Evolutionary conservation across 805 yeast genomes (phyloP), one percentile per base, ranked within the genome.

Genomic region (Starmerella ratchasimensis): DNA sequence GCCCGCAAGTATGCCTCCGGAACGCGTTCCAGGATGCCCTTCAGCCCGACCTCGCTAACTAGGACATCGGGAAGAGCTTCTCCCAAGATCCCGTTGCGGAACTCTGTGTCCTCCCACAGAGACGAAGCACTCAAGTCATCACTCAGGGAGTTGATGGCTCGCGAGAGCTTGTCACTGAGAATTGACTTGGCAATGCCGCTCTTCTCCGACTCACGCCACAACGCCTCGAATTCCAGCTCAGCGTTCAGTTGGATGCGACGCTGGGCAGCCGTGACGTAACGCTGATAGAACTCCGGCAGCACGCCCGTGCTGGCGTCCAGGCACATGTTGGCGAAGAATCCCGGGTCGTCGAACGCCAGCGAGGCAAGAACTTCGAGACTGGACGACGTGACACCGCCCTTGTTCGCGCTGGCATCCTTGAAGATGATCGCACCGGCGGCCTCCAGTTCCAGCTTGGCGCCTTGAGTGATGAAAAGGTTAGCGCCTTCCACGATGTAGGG

Each of bases 361-460:
- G 98, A 88, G 8, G 96, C 95, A 50, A 88, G 69, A 10, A 88
- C 98, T 61, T 88, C 98, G 51, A 82, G 67, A 2, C 96, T 86
- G 2, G 96, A 84, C 2, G 96, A 86, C 1, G 98, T 88, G 37
- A 88, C 98, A 64, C 98, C 98, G 54, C 98, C 98, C 63, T 88
- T 88, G 64, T 88, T 88, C 31, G 96, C 84, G 10, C 95, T 81
- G 13, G 97, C 94, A 65, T 88, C 98, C 61, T 90, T 90, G 64
- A 82, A 81, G 37, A 90, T 68, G 37, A 84, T 59, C 36, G 82
- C 75, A 28, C 97, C 97, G 23, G 93, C 90, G 31, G 69, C 64
- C 62, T 90, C 98, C 39, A 88, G 67, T 34, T 73, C 71, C 23
- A 88, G 61, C 65, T 88, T 90, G 36, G 97, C 96, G 28, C 83